phyloP scores from a whole-genome alignment of 2,329 filamentous ascomycete species.

The Fusarium xyrophilum region DNA sequence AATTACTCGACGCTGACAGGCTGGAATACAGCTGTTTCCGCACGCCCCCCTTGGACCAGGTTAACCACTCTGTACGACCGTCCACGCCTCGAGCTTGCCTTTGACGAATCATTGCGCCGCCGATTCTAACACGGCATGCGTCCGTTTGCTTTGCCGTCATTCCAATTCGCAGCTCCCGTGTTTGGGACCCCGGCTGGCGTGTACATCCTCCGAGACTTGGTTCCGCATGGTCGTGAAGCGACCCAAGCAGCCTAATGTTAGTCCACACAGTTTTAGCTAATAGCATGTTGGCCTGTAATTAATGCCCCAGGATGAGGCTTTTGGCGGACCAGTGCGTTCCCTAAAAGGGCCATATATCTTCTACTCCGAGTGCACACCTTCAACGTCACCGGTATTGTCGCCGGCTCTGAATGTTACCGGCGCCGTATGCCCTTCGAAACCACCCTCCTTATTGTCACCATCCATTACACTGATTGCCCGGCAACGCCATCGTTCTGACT shows the following conservation, averaged over 20 bases:
- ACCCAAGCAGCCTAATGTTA: slow-evolving; percentile 39
- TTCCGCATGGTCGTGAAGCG: slow-evolving; percentile 35
- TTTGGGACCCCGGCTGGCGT: slow-evolving; percentile 25
- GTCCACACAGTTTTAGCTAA: slow-evolving; percentile 41
- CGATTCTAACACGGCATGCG: slow-evolving; percentile 37
- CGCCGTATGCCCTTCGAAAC: slow-evolving; percentile 23
- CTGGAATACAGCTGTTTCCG: slow-evolving; percentile 31
- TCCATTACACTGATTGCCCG: background rate
- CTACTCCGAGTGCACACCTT: slow-evolving; percentile 26
- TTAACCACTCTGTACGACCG: slow-evolving; percentile 32
- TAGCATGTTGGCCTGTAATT: slow-evolving; percentile 34
- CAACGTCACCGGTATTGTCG: slow-evolving; percentile 15
- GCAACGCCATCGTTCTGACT: slow-evolving; percentile 5
- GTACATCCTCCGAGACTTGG: slow-evolving; percentile 32
- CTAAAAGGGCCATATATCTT: slow-evolving; percentile 39
- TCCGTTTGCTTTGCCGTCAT: slow-evolving; percentile 32
- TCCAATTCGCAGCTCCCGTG: slow-evolving; percentile 36
- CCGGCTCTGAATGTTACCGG: slow-evolving; percentile 4
- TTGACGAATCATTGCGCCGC: slow-evolving; percentile 36
- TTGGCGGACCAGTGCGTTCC: slow-evolving; percentile 36
- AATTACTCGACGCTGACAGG: slow-evolving; percentile 48
- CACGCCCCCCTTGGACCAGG: slow-evolving; percentile 36
- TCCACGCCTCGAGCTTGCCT: slow-evolving; percentile 16
- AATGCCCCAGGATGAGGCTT: slow-evolving; percentile 33
- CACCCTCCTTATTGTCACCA: slow-evolving; percentile 7